These are phyloP conservation scores for Suhomyces sp. DNA, from an alignment of 805 yeast species.

Conservation along the genomic window DNA sequence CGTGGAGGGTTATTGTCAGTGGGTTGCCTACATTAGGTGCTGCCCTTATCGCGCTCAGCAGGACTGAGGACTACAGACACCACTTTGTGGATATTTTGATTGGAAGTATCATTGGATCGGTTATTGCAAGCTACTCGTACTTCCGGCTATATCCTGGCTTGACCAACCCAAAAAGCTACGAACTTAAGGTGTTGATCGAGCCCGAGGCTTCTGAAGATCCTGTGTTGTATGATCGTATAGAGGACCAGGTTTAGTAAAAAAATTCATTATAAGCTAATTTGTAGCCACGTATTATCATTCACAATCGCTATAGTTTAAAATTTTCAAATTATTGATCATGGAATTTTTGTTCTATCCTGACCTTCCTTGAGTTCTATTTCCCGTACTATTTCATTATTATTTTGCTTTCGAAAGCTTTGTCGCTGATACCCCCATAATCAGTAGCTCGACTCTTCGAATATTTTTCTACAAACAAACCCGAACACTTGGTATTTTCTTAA, in stretches of 20 bases:
- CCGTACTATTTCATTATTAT: no score
- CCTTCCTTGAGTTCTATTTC: no score
- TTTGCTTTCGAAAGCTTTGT: no score
- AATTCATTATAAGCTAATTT: no score
- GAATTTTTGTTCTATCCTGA: no score
- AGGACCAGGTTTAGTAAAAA: not conserved
- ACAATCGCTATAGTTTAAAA: no score
- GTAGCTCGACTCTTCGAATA: no score
- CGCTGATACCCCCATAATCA: no score
- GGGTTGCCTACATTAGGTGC: conserved; percentile 67
- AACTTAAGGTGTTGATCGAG: conserved; percentile 31
- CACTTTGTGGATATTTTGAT: conserved; percentile 81
- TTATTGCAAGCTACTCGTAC: conserved; percentile 58
- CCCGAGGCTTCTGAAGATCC: conserved; percentile 12
- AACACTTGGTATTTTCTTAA: no score
- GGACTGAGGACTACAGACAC: conserved; percentile 92
- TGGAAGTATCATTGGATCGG: conserved; percentile 67
- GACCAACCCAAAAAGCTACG: conserved; percentile 30
- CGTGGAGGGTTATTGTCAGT: conserved; percentile 59
- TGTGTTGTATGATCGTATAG: conserved; percentile 6
- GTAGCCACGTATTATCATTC: no score
- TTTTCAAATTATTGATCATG: no score
- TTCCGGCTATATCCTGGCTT: conserved; percentile 50
- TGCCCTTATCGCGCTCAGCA: conserved; percentile 69
- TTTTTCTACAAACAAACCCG: no score